Evolutionary conservation across 83 land plant genomes (phyloP), one percentile per base, ranked within the genome.

Genomic region (Diphasiastrum complanatum): DNA sequence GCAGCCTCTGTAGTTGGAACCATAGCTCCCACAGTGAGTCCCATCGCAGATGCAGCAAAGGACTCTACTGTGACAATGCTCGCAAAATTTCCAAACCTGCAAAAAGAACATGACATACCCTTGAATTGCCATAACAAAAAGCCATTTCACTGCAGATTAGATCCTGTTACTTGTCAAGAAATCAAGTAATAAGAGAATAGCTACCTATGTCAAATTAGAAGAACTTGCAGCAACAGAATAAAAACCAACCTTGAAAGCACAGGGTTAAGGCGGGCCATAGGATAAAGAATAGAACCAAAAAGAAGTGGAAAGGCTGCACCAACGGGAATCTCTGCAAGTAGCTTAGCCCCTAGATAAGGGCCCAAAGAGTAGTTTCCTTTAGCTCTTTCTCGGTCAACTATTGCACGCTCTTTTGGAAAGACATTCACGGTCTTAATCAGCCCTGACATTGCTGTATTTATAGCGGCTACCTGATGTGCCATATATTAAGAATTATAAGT

Each of bases 11-110:
- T 78, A 28, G 87, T 84, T 34, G 99, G 97, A 47, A 68, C 99
- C 73, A 95, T 95, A 22, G 99, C 99, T 25, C 99, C 99, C 31
- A 95, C 99, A 47, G 97, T 84, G 23, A 95, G 78, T 28, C 99
- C 99, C 99, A 95, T 95, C n/a, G 99, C 99, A 59, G 99, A 95
- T 33, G 99, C 99, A 54, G 97, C 80, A 78, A 95, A 95, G 34
- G 99, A 85, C 67, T 95, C 97, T 36, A 77, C 81, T 0, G 97
- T 95, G 40, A 89, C 79, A 20, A 95, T 73, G 29, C 85, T 81
- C 67, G 90, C 85, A 64, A 89, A 95, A 27, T 70, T 80, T 30
- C 76, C 81, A 81, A 95, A 95, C 73, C 97, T 91, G 75, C 33
- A n/a, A n/a, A n/a, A n/a, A n/a, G n/a, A n/a, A n/a, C n/a, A n/a